Evolutionary conservation across 148 eudicot species (phyloP), one percentile per base, ranked within the genome.

Genomic region (Linanthus parryae): DNA sequence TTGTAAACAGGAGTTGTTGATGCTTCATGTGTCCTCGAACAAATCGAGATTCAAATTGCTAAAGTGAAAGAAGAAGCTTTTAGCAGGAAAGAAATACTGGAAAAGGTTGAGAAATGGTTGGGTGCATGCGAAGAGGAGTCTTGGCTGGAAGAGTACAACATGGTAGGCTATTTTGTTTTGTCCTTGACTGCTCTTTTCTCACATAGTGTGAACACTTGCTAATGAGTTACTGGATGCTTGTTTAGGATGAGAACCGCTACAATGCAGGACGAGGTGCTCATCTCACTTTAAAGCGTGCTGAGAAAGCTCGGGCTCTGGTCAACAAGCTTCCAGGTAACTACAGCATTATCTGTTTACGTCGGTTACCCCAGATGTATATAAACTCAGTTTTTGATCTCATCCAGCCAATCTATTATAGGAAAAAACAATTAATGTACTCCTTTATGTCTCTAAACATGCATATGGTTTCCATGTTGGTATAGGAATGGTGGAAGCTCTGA

Each of bases 261-360:
- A 94, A 85, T 80, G 77, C 88, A 59, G 99, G 99, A 71, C 69
- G 75, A 74, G 97, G 97, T 54, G 79, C 95, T 56, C 99, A 94
- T 80, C 83, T 82, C 56, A 67, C 70, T 41, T 84, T 94, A 59
- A 94, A 88, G 62, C 99, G 99, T 37, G 99, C 99, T 47, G 99
- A 94, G 78, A 94, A 88, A 76, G 99, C 99, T 41, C 91, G 99
- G 40, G 76, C 74, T 11, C 58, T 94, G 61, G 84, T 78, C 16
- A 80, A 62, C 67, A 94, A 94, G 56, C 83, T 94, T 78, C 95
- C 96, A 71, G 96, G 99, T 94, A 81, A 15, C 24, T 11, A 35
- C 53, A 21, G 33, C 55, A 38, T 38, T 2, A 17, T 40, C 3
- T 24, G 9, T 12, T 21, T 23, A 9, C 12, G 44, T 10, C 25